Base-by-base conservation (phyloP, 108 stramenopile genomes). In the Cylindrotheca fusiformis region DNA sequence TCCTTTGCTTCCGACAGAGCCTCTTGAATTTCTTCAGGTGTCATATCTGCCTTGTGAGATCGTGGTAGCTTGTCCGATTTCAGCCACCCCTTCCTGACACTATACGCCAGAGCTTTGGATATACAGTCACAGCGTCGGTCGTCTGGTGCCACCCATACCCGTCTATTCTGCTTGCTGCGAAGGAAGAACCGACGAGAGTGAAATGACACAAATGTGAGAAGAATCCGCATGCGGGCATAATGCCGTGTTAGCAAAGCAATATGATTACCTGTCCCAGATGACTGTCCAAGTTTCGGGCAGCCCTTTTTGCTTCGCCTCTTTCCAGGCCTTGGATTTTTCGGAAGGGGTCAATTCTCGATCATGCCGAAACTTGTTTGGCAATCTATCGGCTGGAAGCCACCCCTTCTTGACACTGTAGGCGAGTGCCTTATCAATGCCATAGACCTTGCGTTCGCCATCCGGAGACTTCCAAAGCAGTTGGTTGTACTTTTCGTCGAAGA, bases 91-190 rank as follows among this genome's bases (percentile, higher is more conserved):
- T 41, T 41, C 14, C 14, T 41, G 36, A 41, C 36, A 6, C 10
- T 10, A 14, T 41, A 41, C 10, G 14, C 36, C 44, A 83, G 55
- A 12, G 82, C 82, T 47, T 83, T 83, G 28, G 82, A 78, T 31
- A 84, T 80, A 32, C 72, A 79, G 47, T 83, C 82, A 41, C 77
- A 80, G 0, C 68, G 69, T 31, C 75, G 67, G 18, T 71, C 76
- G 54, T 77, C 77, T 18, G 82, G 73, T 24, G 76, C 69, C 51
- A 76, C 72, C 78, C 78, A 79, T 63, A 72, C 75, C 22, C 82
- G 76, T 19, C 82, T 76, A 36, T 78, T 67, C 36, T 75, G 82
- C 36, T 78, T 80, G 75, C 79, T 41, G 36, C 14, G 10, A n/a
- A n/a, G n/a, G n/a, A n/a, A n/a, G n/a, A n/a, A n/a, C n/a, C n/a